These are phyloP conservation scores for Diaporthe eres DNA, from an alignment of 2,329 filamentous ascomycete genomes.

Conservation along the genomic window DNA sequence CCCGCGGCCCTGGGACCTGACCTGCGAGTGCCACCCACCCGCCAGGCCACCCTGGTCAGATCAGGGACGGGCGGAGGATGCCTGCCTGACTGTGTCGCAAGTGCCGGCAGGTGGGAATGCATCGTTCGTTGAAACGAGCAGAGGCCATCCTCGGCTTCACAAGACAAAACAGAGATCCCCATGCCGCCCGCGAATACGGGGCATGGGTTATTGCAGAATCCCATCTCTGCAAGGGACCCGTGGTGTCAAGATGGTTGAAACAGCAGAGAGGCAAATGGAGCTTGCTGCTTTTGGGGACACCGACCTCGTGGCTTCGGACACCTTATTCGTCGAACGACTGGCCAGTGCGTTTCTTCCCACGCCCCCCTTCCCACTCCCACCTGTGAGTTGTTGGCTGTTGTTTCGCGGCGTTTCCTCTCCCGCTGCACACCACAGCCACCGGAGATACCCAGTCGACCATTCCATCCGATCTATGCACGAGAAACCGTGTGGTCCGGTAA, in stretches of 20 bases:
- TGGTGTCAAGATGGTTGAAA: constrained; percentile 23
- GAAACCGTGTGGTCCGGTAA: constrained; percentile 10
- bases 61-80: neutral
- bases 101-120: constrained; percentile 19
- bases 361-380: neutral
- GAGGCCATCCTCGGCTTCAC: constrained; percentile 13
- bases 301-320: constrained; percentile 8
- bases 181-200: constrained; percentile 4
- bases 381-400: neutral
- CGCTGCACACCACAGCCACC: constrained; percentile 11
- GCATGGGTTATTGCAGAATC: constrained; percentile 13
- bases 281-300: neutral
- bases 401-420: constrained; percentile 2
- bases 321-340: constrained; percentile 28
- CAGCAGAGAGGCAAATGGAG: neutral
- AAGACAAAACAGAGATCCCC: constrained; percentile 3
- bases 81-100: constrained; percentile 15
- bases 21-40: neutral
- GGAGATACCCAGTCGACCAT: constrained; percentile 11
- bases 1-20: constrained; percentile 16
- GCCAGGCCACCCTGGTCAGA: constrained; percentile 7
- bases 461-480: constrained; percentile 24
- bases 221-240: constrained; percentile 32
- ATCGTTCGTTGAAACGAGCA: neutral
- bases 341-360: constrained; percentile 17